Conservation (phyloP, 106 monocot species). For the Acanthochlamys bracteata region DNA sequence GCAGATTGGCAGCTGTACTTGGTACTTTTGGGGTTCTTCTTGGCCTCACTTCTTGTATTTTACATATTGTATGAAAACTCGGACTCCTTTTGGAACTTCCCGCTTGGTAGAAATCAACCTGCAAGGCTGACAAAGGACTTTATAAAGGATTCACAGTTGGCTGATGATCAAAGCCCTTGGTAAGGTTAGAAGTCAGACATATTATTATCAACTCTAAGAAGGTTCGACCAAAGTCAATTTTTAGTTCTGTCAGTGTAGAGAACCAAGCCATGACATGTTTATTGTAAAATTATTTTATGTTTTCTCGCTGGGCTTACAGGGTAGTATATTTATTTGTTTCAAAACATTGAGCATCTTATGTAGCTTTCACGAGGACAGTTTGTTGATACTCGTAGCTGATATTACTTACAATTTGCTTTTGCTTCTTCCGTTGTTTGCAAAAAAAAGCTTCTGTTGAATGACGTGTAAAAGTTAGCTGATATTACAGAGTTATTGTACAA, state of each 20-base stretch:
- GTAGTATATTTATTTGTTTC: background rate
- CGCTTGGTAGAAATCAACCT: conserved; percentile 27
- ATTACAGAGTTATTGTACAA: too few relatives aligned
- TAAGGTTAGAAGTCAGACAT: conserved; percentile 8
- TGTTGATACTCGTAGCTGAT: too few relatives aligned
- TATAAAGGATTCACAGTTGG: conserved; percentile 19
- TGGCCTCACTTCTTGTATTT: conserved; percentile 34
- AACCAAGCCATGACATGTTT: background rate
- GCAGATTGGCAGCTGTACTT: conserved; percentile 74
- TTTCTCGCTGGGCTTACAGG: background rate
- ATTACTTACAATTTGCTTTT: too few relatives aligned
- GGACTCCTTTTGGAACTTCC: conserved; percentile 64
- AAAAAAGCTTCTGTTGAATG: too few relatives aligned
- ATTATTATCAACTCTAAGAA: too few relatives aligned
- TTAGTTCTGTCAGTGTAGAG: background rate
- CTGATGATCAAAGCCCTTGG: conserved; percentile 60
- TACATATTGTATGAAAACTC: conserved; percentile 49
- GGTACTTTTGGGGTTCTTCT: conserved; percentile 50
- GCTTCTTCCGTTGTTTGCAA: too few relatives aligned
- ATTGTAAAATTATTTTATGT: background rate
- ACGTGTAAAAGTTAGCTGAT: too few relatives aligned
- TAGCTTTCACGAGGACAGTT: too few relatives aligned
- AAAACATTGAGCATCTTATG: background rate
- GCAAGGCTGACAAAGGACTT: conserved; percentile 12
- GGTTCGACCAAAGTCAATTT: background rate